Evolutionary conservation across 2,329 filamentous ascomycete species (phyloP), one percentile per base, ranked within the genome.

Genomic region (Colletotrichum australisinense): DNA sequence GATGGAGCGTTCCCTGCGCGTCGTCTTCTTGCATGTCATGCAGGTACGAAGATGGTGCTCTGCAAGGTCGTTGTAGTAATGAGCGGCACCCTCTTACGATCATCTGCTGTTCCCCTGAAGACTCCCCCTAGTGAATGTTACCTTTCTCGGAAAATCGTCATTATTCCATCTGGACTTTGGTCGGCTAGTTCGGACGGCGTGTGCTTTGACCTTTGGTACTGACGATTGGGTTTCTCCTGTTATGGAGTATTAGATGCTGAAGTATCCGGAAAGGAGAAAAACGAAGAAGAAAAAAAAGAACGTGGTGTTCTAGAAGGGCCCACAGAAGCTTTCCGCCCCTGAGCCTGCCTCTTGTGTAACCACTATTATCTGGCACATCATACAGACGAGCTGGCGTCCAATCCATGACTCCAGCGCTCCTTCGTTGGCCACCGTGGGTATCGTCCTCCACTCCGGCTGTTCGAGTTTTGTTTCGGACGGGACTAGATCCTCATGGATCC

Each of bases 381-480:
- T 38, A 65, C 67, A 62, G 35, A 26, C 35, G 24, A 14, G 35
- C 35, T 28, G 26, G 46, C 22, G 30, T 57, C 42, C 32, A 63
- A 70, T 30, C 46, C 70, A 69, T 65, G 67, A 56, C 42, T 32
- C n/a, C 60, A 32, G 56, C 12, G 14, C 26, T n/a, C 52, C 11
- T 35, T 58, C 8, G 30, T 46, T 69, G 58, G n/a, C 38, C 52
- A 28, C 26, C 53, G 53, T 59, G 55, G 60, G 49, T 62, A 32
- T 57, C 22, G 32, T 65, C 42, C n/a, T 19, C 22, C 46, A 32
- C 35, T 62, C 58, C 60, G 59, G 69, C 53, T 65, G 60, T 73
- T 73, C 66, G 67, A 65, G 69, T 60, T 30, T 70, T 62, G 70
- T 70, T 65, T 73, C 67, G 59, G 67, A 62, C 70, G 53, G 58